Evolutionary conservation across 139 green algal species (phyloP), one percentile per base, ranked within the genome.

Genomic region (Closterium sp.): DNA sequence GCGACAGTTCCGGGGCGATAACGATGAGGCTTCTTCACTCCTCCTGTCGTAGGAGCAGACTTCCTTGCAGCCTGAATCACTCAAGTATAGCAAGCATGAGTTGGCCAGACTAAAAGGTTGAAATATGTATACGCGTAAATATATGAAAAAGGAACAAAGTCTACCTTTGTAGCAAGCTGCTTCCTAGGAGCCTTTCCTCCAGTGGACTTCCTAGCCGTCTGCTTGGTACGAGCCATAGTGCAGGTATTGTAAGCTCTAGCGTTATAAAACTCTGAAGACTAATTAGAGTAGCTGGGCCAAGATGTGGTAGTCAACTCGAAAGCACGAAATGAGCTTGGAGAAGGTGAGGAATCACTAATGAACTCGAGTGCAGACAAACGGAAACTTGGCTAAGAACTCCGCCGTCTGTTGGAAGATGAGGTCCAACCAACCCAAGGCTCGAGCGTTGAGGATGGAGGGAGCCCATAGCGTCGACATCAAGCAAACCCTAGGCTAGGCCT

Each of bases 221-320:
- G 97, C 97, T 99, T 99, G 88, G 97, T 99, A 95, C 97, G 97
- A 91, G 97, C 97, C 97, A 99, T 98, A 2, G 5, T 76, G 55
- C 55, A 76, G 55, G 23, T 69, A 69, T 69, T 25, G 2, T 69
- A 69, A 25, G 55, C 55, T 28, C 55, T 76, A 76, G 55, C 16
- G 55, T 76, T 76, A 28, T 2, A 28, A 76, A 19, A 76, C 55
- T 28, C 4, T 76, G 55, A 76, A 76, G 43, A 69, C 23, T 28
- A n/a, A n/a, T n/a, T n/a, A n/a, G n/a, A n/a, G n/a, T n/a, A n/a
- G n/a, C n/a, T n/a, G n/a, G n/a, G n/a, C n/a, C n/a, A n/a, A n/a
- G n/a, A n/a, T n/a, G n/a, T n/a, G n/a, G n/a, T n/a, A n/a, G 43
- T 69, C 43, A 16, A 69, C 43, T 69, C 25, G 55, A 76, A 2